A percentile compares a stretch with the other conserved stretches of the same genome.
Evolutionary conservation across 345 rosid genomes (phyloP).

Genomic region (Eucalyptus cloeziana): DNA sequence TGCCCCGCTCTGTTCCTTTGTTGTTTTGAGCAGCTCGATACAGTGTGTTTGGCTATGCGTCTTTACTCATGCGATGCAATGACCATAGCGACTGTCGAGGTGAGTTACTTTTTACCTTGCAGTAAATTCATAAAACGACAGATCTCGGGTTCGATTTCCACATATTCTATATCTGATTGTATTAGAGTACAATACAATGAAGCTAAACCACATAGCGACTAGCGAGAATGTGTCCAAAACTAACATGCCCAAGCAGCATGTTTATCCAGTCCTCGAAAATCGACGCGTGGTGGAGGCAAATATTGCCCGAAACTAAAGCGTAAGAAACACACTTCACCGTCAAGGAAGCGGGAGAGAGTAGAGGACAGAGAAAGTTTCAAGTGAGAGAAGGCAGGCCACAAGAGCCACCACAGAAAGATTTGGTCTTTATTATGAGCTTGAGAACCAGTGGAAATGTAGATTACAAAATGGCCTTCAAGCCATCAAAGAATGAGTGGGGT

Average conservation of each 20-base stretch:
- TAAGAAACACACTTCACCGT: background rate
- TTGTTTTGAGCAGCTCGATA: background rate
- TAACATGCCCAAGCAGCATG: background rate
- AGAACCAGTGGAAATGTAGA: slow-evolving; percentile 11
- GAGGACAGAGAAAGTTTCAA: background rate
- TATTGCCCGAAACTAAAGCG: background rate
- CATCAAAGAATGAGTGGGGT: slow-evolving; percentile 20
- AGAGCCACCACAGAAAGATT: background rate
- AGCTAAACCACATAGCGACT: background rate
- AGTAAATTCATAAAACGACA: background rate
- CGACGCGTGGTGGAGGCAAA: background rate
- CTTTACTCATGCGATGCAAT: background rate
- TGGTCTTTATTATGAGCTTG: slow-evolving; percentile 15
- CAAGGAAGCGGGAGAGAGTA: background rate
- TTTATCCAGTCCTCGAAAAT: background rate
- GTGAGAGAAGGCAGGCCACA: background rate
- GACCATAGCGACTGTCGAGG: background rate
- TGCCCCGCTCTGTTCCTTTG: background rate
- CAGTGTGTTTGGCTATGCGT: background rate
- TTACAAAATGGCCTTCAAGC: slow-evolving; percentile 34
- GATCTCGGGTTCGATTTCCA: background rate
- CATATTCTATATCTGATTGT: background rate
- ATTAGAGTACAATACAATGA: background rate
- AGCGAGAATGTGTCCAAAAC: background rate
- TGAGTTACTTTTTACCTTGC: background rate